Evolutionary conservation across 1,284 basidiomycete species (phyloP).

Genomic region (Apiotrichum gracile): DNA sequence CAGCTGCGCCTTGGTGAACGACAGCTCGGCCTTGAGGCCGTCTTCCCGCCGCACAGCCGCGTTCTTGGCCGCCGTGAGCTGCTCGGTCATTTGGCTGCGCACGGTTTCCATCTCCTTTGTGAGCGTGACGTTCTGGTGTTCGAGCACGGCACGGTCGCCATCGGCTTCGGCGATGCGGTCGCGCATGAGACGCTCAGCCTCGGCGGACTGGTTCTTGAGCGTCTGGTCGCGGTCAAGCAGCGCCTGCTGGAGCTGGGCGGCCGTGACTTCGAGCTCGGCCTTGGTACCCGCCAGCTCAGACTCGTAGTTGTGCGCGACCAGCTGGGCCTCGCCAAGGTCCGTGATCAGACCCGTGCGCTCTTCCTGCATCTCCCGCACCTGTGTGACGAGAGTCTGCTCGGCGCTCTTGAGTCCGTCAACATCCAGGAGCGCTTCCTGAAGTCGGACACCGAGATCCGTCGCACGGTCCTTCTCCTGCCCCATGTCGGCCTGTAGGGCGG

Average conservation of each 20-base stretch:
- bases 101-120: constrained; percentile 50
- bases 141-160: constrained; percentile 80
- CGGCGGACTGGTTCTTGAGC: constrained; percentile 64
- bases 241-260: constrained; percentile 60
- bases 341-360: constrained; percentile 65
- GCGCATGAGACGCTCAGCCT: constrained; percentile 74
- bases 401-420: constrained; percentile 54
- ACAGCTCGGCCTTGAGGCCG: constrained; percentile 45
- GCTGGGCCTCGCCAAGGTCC: constrained; percentile 66
- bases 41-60: constrained; percentile 39
- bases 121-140: constrained; percentile 75
- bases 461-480: constrained; percentile 54
- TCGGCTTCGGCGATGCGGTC: constrained; percentile 87
- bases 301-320: constrained; percentile 65
- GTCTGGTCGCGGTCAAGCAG: constrained; percentile 68
- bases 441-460: constrained; percentile 49
- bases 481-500: constrained; percentile 50
- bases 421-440: constrained; percentile 61
- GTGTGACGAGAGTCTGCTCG: constrained; percentile 50
- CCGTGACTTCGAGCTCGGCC: constrained; percentile 44
- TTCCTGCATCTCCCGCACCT: constrained; percentile 60
- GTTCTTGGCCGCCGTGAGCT: constrained; percentile 41
- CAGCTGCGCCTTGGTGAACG: constrained; percentile 42
- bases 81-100: constrained; percentile 36
- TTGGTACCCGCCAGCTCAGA: constrained; percentile 55